Evolutionary conservation across 768 basidiomycete genomes (phyloP), one percentile per base, ranked within the genome.

Genomic region (Rubroboletus satanas): DNA sequence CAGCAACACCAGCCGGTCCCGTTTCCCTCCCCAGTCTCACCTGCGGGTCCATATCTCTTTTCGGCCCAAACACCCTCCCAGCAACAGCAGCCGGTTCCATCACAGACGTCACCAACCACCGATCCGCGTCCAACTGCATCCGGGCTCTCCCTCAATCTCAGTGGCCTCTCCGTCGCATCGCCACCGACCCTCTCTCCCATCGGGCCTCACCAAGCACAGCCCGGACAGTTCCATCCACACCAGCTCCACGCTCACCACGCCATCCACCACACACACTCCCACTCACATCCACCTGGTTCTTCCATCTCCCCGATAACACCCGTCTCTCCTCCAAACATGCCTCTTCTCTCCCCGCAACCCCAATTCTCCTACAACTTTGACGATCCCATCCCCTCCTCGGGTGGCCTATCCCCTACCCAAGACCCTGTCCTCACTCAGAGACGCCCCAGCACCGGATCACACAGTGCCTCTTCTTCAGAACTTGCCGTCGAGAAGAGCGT

Each of bases 131-230:
- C 63, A 37, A 68, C 64, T 23, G 62, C 74, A n/a, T 70, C 77
- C 35, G 66, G 75, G 1, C 75, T 89, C 42, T 81, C 84, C 31
- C 80, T 90, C 66, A 90, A 88, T 66, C 75, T 90, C 53, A 83
- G 82, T 26, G 77, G 80, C 1, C 78, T 90, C 49, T 75, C 81
- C 47, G 87, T 90, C 51, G 71, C 84, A 39, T 87, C 85, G 21
- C 85, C 86, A 9, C 77, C 83, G 8, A 81, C 81, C 56, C 75
- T 84, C 50, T 87, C 85, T 12, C 85, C 87, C 43, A 80, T 83
- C 65, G 80, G 76, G 18, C 76, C 78, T 8, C 77, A 77, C 47
- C 57, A 74, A 60, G 58, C 75, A 55, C 58, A 70, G 68, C 54
- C 68, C 65, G 26, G 67, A 80, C 56, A 83, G 79, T 43, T 80